Evolutionary conservation across 179 eudicot species (phyloP).

Genomic region (Nepenthes alata): DNA sequence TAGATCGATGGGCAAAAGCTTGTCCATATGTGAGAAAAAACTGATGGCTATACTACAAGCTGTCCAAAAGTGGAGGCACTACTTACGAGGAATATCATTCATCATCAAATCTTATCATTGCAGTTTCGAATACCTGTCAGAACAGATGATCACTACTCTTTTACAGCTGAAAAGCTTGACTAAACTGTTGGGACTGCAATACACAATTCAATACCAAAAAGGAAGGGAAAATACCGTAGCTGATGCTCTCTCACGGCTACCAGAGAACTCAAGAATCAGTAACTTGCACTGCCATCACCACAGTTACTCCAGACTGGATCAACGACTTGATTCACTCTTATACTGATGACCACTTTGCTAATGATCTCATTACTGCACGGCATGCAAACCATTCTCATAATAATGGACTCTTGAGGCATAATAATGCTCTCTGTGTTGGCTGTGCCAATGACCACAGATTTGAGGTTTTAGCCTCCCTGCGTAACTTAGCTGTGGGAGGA

Average conservation of each 20-base stretch:
- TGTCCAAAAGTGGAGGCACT: slow-evolving; percentile 6
- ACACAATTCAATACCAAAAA: background rate
- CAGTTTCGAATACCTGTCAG: background rate
- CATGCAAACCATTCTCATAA: background rate
- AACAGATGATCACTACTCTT: background rate
- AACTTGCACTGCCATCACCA: too few relatives aligned
- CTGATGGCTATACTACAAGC: slow-evolving; percentile 1
- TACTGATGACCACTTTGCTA: too few relatives aligned
- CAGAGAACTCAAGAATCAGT: background rate
- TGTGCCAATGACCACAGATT: background rate
- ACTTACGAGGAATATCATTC: background rate
- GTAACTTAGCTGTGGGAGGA: background rate
- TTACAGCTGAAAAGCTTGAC: background rate
- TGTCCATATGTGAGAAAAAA: slow-evolving; percentile 4
- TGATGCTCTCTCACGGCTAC: slow-evolving; percentile 6
- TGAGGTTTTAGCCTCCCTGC: background rate
- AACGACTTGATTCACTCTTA: background rate
- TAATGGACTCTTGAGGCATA: background rate
- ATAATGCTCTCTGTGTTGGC: background rate
- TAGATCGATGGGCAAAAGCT: background rate
- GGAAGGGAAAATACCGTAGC: slow-evolving; percentile 2
- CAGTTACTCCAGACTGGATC: background rate
- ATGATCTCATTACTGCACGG: too few relatives aligned
- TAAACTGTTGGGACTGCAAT: background rate
- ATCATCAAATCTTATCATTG: slow-evolving; percentile 1